Percentiles rank a stretch among this genome's conserved stretches.
phyloP scores from a whole-genome alignment of 768 basidiomycete genomes.

The Cyathus striatus region DNA sequence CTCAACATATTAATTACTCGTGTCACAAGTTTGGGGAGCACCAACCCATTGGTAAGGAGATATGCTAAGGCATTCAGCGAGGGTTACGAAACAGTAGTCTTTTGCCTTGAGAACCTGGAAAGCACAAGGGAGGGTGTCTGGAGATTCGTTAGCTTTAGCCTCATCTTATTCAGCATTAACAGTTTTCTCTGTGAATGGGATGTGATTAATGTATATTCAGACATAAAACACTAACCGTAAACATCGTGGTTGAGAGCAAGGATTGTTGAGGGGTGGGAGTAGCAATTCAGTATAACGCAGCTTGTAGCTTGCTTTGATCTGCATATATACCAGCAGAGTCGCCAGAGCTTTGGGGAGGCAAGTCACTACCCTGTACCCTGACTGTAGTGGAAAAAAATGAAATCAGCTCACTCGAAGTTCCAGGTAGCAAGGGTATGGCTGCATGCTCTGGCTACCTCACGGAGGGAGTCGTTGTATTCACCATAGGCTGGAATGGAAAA shows the following conservation, averaged over 20 bases:
- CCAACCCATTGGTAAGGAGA: slow-evolving; percentile 29
- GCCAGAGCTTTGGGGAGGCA: slow-evolving; percentile 22
- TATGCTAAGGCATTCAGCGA: slow-evolving; percentile 36
- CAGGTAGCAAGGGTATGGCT: slow-evolving; percentile 28
- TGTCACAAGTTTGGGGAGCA: slow-evolving; percentile 21
- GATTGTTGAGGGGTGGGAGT: slow-evolving; percentile 25
- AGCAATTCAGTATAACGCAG: slow-evolving; percentile 18
- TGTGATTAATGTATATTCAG: background rate
- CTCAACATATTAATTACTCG: slow-evolving; percentile 13
- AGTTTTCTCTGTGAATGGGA: slow-evolving; percentile 13
- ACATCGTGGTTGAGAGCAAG: slow-evolving; percentile 37
- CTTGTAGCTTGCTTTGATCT: slow-evolving; percentile 20
- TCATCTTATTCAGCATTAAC: no score
- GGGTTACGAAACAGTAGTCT: slow-evolving; percentile 36
- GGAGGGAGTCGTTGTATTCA: slow-evolving; percentile 31
- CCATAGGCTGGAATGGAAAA: slow-evolving; percentile 25
- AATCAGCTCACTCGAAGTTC: slow-evolving; percentile 28
- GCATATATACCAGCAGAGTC: slow-evolving; percentile 28
- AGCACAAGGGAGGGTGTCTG: slow-evolving; percentile 30
- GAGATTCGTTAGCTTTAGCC: background rate
- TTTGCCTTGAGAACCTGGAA: slow-evolving; percentile 29
- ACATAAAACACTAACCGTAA: slow-evolving; percentile 14
- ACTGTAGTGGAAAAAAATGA: background rate
- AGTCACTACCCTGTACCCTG: background rate
- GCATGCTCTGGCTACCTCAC: slow-evolving; percentile 15